A percentile compares a stretch with the other conserved stretches of the same genome.
Evolutionary conservation across 306 rosid genomes (phyloP).

Genomic region (Fagus crenata): DNA sequence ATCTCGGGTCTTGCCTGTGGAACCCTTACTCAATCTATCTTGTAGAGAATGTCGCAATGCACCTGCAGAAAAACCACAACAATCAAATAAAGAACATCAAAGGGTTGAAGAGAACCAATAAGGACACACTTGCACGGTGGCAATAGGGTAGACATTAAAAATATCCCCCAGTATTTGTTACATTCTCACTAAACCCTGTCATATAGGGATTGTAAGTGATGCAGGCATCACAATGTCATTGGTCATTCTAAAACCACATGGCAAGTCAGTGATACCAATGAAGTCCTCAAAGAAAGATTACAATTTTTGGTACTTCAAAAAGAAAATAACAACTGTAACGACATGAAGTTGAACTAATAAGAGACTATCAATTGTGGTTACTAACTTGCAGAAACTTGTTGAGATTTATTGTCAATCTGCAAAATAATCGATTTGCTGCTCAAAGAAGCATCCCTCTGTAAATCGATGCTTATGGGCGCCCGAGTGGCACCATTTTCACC

Average conservation of each 20-base stretch:
- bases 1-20: conserved; percentile 75
- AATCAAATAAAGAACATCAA: conserved; percentile 26
- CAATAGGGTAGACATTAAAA: not conserved
- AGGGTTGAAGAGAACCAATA: conserved; percentile 12
- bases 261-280: not conserved
- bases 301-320: not conserved
- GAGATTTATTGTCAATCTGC: conserved; percentile 92
- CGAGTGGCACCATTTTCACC: conserved; percentile 99
- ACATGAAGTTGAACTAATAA: not conserved
- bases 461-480: conserved; percentile 88
- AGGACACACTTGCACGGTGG: conserved; percentile 12
- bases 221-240: not conserved
- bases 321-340: conserved; percentile 3
- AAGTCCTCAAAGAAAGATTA: not conserved
- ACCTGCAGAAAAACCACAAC: conserved; percentile 43
- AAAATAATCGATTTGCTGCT: conserved; percentile 88
- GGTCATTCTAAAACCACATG: not conserved
- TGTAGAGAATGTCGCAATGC: conserved; percentile 93
- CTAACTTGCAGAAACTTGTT: conserved; percentile 97
- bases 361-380: conserved; percentile 11
- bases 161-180: not conserved
- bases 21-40: conserved; percentile 81
- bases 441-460: conserved; percentile 81
- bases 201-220: not conserved
- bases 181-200: not conserved